Percentiles rank a stretch among this genome's conserved stretches.
phyloP scores from a whole-genome alignment of 1,139 yeast species.

The Lodderomyces orthopsilosis region DNA sequence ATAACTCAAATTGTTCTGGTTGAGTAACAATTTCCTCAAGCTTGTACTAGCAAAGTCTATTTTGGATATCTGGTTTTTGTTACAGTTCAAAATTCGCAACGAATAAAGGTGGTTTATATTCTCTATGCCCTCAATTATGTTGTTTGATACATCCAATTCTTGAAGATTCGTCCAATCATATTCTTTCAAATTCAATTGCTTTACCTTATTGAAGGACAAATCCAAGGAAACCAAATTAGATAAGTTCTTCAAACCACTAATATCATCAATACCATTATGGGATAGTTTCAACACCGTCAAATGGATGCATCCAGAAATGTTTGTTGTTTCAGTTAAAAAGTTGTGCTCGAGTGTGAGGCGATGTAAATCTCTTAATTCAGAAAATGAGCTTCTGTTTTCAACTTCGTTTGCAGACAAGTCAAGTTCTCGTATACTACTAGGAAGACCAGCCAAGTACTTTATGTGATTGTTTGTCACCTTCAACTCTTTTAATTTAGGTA shows the following conservation, averaged over 20 bases:
- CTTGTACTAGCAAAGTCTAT: slow-evolving; percentile 19
- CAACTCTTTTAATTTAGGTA: slow-evolving; percentile 41
- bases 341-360: slow-evolving; percentile 41
- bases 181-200: slow-evolving; percentile 34
- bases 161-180: slow-evolving; percentile 40
- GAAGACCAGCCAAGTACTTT: slow-evolving; percentile 49
- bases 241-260: slow-evolving; percentile 40
- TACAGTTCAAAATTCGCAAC: slow-evolving; percentile 41
- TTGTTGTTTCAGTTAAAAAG: slow-evolving; percentile 30
- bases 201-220: slow-evolving; percentile 43
- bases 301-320: slow-evolving; percentile 34
- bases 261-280: slow-evolving; percentile 29
- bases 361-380: slow-evolving; percentile 40
- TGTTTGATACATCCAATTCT: slow-evolving; percentile 45
- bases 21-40: slow-evolving; percentile 44
- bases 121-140: slow-evolving; percentile 27
- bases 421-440: slow-evolving; percentile 35
- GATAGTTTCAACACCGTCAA: slow-evolving; percentile 33
- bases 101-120: slow-evolving; percentile 30
- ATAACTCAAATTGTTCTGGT: slow-evolving; percentile 33
- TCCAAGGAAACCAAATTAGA: slow-evolving; percentile 41
- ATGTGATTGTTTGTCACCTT: slow-evolving; percentile 44
- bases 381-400: slow-evolving; percentile 42
- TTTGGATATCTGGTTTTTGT: slow-evolving; percentile 37
- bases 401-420: slow-evolving; percentile 38